Evolutionary conservation across 805 yeast genomes (phyloP), one percentile per base, ranked within the genome.

Genomic region (Pichia nanzhaoensis): DNA sequence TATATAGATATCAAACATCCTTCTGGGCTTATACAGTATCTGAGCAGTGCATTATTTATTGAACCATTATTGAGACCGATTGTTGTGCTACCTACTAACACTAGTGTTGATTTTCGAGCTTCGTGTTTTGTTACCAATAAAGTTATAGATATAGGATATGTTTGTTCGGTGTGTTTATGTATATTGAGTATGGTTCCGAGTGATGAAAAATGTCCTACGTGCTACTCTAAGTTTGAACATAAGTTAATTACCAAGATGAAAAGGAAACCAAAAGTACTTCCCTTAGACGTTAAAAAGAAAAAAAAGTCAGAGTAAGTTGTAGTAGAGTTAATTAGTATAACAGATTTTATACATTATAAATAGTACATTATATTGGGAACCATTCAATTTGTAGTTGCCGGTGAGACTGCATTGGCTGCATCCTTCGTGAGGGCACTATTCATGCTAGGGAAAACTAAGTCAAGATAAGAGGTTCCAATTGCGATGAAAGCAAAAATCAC

Each of bases 151-250:
- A 75, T 91, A 35, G 99, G 98, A 0, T 90, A 77, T 55, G 97
- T 93, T 5, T 93, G 99, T 63, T 82, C 95, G 19, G 96, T 93
- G 21, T 93, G 99, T 60, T 67, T 91, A 17, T 90, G 97, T 58
- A 85, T 75, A 16, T 66, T 83, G 63, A 83, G 91, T 53, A 55
- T 74, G 31, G 73, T 84, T 2, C 96, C 97, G 1, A 73, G 70
- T 0, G 70, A 70, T 36, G 76, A 75, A 38, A 69, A 63, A 48
- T 93, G 99, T 60, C 96, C 97, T 0, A 86, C 93, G 7, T 91
- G 99, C 63, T 84, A 75, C 47, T 81, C 95, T 4, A 69, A 69
- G 41, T 91, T 86, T 60, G 95, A 89, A 55, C 74, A 73, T 34
- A 68, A 65, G 45, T 77, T 82, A 3, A 65, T 88, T 28, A 70